phyloP scores from a whole-genome alignment of 371 early-diverging fungal genomes.

The Mucor lusitanicus region DNA sequence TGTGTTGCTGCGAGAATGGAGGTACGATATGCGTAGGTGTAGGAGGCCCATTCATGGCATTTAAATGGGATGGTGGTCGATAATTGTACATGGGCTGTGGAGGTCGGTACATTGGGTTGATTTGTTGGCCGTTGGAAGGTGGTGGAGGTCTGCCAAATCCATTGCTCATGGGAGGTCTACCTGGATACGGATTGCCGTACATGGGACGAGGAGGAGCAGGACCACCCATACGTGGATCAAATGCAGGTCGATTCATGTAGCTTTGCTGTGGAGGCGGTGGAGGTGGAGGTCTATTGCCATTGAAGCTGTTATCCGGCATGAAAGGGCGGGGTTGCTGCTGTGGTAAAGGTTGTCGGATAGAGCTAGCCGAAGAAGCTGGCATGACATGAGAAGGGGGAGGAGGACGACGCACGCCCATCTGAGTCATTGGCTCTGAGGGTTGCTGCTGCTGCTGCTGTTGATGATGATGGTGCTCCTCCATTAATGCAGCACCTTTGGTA shows the following conservation, averaged over 20 bases:
- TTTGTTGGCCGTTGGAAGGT: neutral
- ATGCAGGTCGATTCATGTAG: conserved; percentile 13
- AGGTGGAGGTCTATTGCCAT: neutral
- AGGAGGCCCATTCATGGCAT: neutral
- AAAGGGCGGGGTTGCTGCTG: neutral
- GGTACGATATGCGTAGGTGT: neutral
- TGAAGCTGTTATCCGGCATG: neutral
- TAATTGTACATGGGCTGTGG: neutral
- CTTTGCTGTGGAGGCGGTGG: neutral
- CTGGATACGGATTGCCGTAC: neutral
- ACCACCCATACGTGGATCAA: conserved; percentile 18
- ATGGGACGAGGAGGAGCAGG: conserved; percentile 12
- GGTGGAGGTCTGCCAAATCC: conserved; percentile 14
- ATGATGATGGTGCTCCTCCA: conserved; percentile 25
- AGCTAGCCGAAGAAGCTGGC: neutral
- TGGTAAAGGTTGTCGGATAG: conserved; percentile 8
- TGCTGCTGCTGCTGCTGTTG: conserved; percentile 6
- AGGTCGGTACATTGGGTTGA: conserved; percentile 4
- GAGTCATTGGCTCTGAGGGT: neutral
- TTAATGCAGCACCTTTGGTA: conserved; percentile 23
- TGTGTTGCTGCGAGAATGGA: conserved; percentile 7
- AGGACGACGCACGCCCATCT: neutral
- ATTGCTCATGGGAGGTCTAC: conserved; percentile 5
- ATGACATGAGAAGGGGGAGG: neutral
- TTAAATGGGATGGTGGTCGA: conserved; percentile 1